Conservation (phyloP, 441 rosid genomes). For the Melastoma candidum region DNA sequence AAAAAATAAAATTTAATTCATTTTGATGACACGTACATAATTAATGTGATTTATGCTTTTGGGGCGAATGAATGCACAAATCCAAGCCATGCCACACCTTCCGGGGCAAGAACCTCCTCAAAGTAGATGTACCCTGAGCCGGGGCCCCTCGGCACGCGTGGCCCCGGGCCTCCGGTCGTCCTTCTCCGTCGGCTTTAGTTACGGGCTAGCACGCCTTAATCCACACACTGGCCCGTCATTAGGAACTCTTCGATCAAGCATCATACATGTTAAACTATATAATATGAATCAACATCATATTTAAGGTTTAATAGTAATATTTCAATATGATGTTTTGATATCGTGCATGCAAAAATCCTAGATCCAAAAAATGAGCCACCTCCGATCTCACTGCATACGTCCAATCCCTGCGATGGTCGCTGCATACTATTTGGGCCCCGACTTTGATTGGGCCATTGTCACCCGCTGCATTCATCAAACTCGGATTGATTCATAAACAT, state of each 20-base stretch:
- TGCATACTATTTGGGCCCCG: too few relatives aligned
- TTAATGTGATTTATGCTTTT: slow-evolving; percentile 2
- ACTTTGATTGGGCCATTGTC: too few relatives aligned
- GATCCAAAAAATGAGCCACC: too few relatives aligned
- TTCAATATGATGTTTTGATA: too few relatives aligned
- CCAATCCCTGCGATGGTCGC: too few relatives aligned
- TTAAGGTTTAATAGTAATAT: too few relatives aligned
- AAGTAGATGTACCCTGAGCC: slow-evolving; percentile 32
- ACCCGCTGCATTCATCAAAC: too few relatives aligned
- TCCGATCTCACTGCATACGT: background rate
- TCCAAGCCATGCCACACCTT: slow-evolving; percentile 44
- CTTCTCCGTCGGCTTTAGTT: slow-evolving; percentile 27
- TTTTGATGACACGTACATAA: too few relatives aligned
- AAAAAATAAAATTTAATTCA: too few relatives aligned
- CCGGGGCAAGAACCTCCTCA: slow-evolving; percentile 31
- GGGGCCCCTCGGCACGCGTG: slow-evolving; percentile 24
- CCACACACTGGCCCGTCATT: slow-evolving; percentile 26
- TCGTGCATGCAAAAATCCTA: too few relatives aligned
- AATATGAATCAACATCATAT: slow-evolving; percentile 15
- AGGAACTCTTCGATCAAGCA: slow-evolving; percentile 37
- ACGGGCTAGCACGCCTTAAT: slow-evolving; percentile 30
- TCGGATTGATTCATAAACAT: too few relatives aligned
- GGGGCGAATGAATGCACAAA: slow-evolving; percentile 21
- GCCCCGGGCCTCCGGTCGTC: slow-evolving; percentile 55
- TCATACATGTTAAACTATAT: slow-evolving; percentile 5